phyloP scores from a whole-genome alignment of 139 green algal species.

The Tetratostichococcus sp. region DNA sequence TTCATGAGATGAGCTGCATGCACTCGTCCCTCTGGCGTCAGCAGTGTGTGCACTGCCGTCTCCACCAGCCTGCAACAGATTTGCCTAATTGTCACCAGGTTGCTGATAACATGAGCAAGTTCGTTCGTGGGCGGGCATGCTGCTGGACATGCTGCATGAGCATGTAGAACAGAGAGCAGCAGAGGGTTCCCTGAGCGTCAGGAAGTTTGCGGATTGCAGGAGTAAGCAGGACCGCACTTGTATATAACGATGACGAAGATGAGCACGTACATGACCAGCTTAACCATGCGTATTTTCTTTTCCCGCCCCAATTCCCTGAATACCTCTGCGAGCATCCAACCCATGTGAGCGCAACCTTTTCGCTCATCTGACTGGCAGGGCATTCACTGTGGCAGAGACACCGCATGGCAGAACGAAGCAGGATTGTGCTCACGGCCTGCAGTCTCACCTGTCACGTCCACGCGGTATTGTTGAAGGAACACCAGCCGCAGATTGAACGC shows the following conservation, averaged over 20 bases:
- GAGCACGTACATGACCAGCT: constrained; percentile 52
- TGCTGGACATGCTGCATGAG: too few relatives aligned
- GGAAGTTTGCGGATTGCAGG: not conserved
- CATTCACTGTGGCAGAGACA: too few relatives aligned
- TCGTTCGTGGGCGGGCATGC: too few relatives aligned
- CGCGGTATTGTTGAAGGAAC: constrained; percentile 13
- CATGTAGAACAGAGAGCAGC: not conserved
- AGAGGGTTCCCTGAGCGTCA: not conserved
- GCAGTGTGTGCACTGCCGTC: constrained; percentile 31
- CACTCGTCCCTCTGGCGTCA: constrained; percentile 39
- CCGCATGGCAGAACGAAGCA: too few relatives aligned
- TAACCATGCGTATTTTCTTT: constrained; percentile 43
- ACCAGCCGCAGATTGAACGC: constrained; percentile 35
- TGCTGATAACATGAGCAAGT: too few relatives aligned
- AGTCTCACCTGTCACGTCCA: constrained; percentile 57
- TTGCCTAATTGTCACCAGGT: too few relatives aligned
- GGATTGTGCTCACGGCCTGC: too few relatives aligned
- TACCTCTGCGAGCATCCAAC: too few relatives aligned
- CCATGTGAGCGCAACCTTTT: too few relatives aligned
- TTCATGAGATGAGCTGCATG: constrained; percentile 42
- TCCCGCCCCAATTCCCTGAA: constrained; percentile 51
- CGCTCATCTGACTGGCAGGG: too few relatives aligned
- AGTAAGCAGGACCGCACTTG: constrained; percentile 32
- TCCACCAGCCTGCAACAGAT: constrained; percentile 41
- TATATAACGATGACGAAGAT: constrained; percentile 60